These are phyloP conservation scores for Ceratobasidium sp. DNA, from an alignment of 1,284 basidiomycete genomes.

Conservation along the genomic window DNA sequence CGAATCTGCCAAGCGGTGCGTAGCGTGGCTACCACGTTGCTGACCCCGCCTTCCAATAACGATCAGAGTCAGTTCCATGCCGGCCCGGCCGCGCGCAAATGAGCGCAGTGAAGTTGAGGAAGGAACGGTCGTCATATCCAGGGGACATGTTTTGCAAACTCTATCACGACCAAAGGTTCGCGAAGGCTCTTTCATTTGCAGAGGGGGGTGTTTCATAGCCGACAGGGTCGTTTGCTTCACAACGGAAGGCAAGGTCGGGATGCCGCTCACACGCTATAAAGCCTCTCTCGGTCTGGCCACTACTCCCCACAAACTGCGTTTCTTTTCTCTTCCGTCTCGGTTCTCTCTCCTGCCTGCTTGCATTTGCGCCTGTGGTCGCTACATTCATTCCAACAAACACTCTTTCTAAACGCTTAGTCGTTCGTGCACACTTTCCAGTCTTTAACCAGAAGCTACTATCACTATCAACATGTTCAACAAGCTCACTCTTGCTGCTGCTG, in stretches of 20 bases:
- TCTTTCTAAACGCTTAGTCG: constrained; percentile 14
- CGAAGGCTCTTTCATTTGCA: constrained; percentile 8
- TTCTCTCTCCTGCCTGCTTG: neutral
- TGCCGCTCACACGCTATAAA: constrained; percentile 6
- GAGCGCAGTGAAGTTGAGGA: constrained; percentile 6
- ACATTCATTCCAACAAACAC: constrained; percentile 23
- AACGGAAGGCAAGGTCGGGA: constrained; percentile 4
- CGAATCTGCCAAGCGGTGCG: neutral
- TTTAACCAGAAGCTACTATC: constrained; percentile 2
- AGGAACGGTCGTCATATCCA: constrained; percentile 21
- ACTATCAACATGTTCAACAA: constrained; percentile 20
- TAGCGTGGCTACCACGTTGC: constrained; percentile 15
- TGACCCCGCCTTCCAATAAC: neutral
- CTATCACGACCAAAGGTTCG: neutral
- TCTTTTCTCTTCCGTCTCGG: neutral
- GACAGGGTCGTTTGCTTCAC: constrained; percentile 3
- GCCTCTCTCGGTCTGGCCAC: neutral
- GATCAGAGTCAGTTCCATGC: neutral
- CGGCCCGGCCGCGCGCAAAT: constrained; percentile 18
- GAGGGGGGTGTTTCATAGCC: neutral
- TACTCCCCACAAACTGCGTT: neutral
- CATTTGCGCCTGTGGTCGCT: constrained; percentile 16
- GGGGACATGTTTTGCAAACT: neutral
- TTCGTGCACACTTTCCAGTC: neutral
- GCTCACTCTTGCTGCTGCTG: constrained; percentile 2